Percentiles rank a stretch among this genome's conserved stretches.
phyloP scores from a whole-genome alignment of 768 basidiomycete species.

The Psilocybe sp. region DNA sequence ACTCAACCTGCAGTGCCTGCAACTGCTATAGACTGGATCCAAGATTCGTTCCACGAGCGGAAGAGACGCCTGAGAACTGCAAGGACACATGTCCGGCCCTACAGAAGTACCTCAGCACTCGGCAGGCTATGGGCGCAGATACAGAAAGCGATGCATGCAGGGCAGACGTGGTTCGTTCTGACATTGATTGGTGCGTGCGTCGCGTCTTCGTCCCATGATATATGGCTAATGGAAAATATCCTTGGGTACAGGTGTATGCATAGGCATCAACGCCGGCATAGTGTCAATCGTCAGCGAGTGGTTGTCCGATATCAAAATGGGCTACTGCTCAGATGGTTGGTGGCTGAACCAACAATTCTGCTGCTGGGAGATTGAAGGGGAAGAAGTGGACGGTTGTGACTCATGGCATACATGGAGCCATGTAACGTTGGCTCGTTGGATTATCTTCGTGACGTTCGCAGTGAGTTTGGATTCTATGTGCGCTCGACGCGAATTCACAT shows the following conservation, averaged over 20 bases:
- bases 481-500: not conserved
- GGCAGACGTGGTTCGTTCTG: constrained; percentile 91
- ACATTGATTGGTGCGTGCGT: constrained; percentile 76
- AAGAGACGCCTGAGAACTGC: constrained; percentile 69
- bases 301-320: constrained; percentile 97
- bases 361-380: constrained; percentile 92
- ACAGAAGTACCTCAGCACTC: constrained; percentile 47
- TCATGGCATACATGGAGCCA: constrained; percentile 93
- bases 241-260: constrained; percentile 65
- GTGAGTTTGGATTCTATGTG: constrained; percentile 45
- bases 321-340: constrained; percentile 96
- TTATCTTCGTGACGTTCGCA: constrained; percentile 85
- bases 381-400: constrained; percentile 76
- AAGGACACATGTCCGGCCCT: constrained; percentile 39
- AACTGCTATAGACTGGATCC: constrained; percentile 80
- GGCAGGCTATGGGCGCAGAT: constrained; percentile 63
- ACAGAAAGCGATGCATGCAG: constrained; percentile 58
- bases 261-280: constrained; percentile 91
- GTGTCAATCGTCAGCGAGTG: constrained; percentile 96
- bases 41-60: constrained; percentile 89
- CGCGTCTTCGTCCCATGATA: not conserved
- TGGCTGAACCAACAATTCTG: constrained; percentile 99
- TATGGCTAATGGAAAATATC: not conserved
- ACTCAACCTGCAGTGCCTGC: not conserved
- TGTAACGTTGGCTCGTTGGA: constrained; percentile 69